A percentile compares a stretch with the other conserved stretches of the same genome.
Conservation (phyloP, 371 early-diverging fungal genomes). For the Zopfochytrium polystomum region DNA sequence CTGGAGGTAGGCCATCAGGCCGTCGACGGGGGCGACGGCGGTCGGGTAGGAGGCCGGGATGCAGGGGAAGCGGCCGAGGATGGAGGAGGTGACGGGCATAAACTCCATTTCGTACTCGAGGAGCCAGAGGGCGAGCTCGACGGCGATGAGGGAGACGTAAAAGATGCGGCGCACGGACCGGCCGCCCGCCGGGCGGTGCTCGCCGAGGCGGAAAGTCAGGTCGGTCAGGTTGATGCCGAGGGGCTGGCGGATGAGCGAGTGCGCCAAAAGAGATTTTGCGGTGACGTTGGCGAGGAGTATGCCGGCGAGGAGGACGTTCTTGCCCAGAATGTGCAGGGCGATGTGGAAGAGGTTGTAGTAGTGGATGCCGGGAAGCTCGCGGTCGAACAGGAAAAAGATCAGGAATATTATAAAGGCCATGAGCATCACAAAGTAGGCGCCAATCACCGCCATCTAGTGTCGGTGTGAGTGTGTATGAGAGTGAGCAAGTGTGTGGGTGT, state of each 20-base stretch:
- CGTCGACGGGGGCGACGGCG: background rate
- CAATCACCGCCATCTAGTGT: no score
- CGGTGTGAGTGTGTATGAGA: no score
- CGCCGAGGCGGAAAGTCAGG: background rate
- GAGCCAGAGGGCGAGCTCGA: conserved; percentile 11
- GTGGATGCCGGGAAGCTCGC: conserved; percentile 10
- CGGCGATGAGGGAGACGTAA: background rate
- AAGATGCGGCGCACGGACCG: background rate
- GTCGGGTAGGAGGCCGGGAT: conserved; percentile 10
- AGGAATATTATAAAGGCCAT: no score
- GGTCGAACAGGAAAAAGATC: no score
- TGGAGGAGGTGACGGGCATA: no score
- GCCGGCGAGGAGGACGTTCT: conserved; percentile 6
- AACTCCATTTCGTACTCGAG: conserved; percentile 5
- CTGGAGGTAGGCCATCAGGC: conserved; percentile 5
- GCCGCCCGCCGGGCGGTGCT: conserved; percentile 1
- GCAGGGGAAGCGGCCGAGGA: conserved; percentile 14
- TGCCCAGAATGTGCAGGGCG: conserved; percentile 6
- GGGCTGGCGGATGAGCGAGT: conserved; percentile 2
- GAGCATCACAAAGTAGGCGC: no score
- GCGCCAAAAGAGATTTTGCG: conserved; percentile 8
- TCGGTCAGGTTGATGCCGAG: conserved; percentile 2
- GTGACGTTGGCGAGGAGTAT: background rate
- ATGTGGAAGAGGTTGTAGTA: conserved; percentile 12
- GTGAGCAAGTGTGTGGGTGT: no score